Evolutionary conservation across 352 stramenopile genomes (phyloP).

Genomic region (Globisporangium radiosum): DNA sequence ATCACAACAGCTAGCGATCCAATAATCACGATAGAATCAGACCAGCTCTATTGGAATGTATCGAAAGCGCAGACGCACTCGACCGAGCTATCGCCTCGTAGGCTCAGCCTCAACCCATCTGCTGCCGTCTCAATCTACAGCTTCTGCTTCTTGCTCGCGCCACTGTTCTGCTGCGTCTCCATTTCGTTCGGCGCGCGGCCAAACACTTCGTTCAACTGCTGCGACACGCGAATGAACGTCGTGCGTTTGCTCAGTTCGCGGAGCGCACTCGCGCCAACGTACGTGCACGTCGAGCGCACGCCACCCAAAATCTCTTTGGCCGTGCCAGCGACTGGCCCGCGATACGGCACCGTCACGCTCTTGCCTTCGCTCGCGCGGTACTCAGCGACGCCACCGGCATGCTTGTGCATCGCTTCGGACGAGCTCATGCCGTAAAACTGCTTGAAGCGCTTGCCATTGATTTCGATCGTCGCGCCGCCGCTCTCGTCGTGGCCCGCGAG

Average conservation of each 20-base stretch:
- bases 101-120: too few relatives aligned
- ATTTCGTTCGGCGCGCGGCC: slow-evolving; percentile 74
- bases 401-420: slow-evolving; percentile 90
- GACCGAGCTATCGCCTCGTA: too few relatives aligned
- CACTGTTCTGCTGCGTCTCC: slow-evolving; percentile 28
- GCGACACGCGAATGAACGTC: slow-evolving; percentile 90
- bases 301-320: slow-evolving; percentile 89
- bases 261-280: slow-evolving; percentile 84
- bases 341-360: slow-evolving; percentile 86
- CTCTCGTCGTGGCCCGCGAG: slow-evolving; percentile 89
- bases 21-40: too few relatives aligned
- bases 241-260: slow-evolving; percentile 92
- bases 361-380: slow-evolving; percentile 91
- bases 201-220: slow-evolving; percentile 92
- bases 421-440: slow-evolving; percentile 93
- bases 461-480: slow-evolving; percentile 77
- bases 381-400: slow-evolving; percentile 85
- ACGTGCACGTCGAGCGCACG: slow-evolving; percentile 90
- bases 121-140: slow-evolving; percentile 4
- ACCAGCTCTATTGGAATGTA: too few relatives aligned
- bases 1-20: too few relatives aligned
- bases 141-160: slow-evolving; percentile 53
- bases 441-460: slow-evolving; percentile 71
- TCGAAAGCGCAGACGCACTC: too few relatives aligned
- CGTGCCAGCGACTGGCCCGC: slow-evolving; percentile 68